Evolutionary conservation across 1,284 basidiomycete genomes (phyloP), one percentile per base, ranked within the genome.

Genomic region (Pseudozyma flocculosa): DNA sequence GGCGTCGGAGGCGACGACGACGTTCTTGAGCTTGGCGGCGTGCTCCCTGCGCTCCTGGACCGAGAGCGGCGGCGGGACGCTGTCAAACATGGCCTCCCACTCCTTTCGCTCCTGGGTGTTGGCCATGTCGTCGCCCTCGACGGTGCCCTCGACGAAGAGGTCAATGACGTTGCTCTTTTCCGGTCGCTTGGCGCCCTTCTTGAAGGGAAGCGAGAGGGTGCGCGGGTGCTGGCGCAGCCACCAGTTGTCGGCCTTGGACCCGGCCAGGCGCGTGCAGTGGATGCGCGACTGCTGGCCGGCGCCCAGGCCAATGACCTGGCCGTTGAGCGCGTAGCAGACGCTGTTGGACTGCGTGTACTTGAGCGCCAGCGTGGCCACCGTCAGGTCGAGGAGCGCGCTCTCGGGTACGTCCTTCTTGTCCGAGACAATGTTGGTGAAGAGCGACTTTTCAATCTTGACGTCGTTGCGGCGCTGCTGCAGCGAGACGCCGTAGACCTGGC

Each of bases 291-390:
- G 95, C 79, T 98, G 94, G 15, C 95, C 94, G 0, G 95, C 95
- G 46, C 94, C 94, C 45, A 97, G 88, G 51, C 95, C 95, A 73
- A 99, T 86, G 78, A 96, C 88, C 30, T 92, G 87, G 34, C 94
- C 95, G 76, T 87, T 88, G 73, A 88, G 88, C 2, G 94, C 92
- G 80, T 97, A 99, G 45, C 93, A 90, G 48, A 99, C 95, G 67
- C 90, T 93, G 84, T 98, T 98, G 57, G 93, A 97, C 80, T 98
- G 95, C 0, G 94, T 99, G 83, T 97, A 98, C 80, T 98, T 99
- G 75, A 98, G 85, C 1, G 94, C 89, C 32, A 97, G 87, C 3
- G 93, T 97, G 18, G 95, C 95, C 24, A 78, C 75, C 19, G 68
- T 61, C 53, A 78, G 54, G 54, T 78, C 75, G 43, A 78, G 67